Evolutionary conservation across 352 stramenopile species (phyloP).

Genomic region (Peronospora belbahrii): DNA sequence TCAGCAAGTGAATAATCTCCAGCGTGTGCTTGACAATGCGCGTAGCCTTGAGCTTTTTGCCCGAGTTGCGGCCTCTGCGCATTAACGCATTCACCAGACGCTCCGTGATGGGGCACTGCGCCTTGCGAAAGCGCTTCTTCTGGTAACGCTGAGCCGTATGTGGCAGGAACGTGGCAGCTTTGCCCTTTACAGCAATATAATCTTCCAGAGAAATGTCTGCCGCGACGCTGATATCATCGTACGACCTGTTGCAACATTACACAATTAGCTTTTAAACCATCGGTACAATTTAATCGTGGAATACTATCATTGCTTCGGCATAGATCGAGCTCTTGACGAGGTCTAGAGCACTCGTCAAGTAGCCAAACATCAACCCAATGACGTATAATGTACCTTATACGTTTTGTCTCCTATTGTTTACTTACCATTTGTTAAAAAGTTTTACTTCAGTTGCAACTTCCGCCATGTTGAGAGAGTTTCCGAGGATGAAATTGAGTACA

Average conservation of each 20-base stretch:
- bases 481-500: constrained; percentile 64
- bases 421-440: constrained; percentile 93
- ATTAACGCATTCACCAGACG: constrained; percentile 96
- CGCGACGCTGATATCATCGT: constrained; percentile 97
- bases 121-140: constrained; percentile 99
- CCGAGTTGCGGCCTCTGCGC: constrained; percentile 97
- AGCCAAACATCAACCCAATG: not conserved
- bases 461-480: constrained; percentile 88
- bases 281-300: not conserved
- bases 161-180: constrained; percentile 97
- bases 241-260: constrained; percentile 76
- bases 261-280: constrained; percentile 14
- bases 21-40: constrained; percentile 98
- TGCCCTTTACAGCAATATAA: constrained; percentile 98
- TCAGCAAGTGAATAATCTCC: constrained; percentile 99
- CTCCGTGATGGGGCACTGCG: constrained; percentile 98
- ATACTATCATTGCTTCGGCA: not conserved
- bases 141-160: constrained; percentile 99
- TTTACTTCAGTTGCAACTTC: constrained; percentile 91
- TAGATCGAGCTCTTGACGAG: not conserved
- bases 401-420: constrained; percentile 1
- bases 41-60: constrained; percentile 99
- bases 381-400: not conserved
- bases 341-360: not conserved
- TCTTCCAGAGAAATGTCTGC: constrained; percentile 97